These are phyloP conservation scores for Spathaspora jeffriesii DNA, from an alignment of 1,139 yeast genomes.

Conservation along the genomic window DNA sequence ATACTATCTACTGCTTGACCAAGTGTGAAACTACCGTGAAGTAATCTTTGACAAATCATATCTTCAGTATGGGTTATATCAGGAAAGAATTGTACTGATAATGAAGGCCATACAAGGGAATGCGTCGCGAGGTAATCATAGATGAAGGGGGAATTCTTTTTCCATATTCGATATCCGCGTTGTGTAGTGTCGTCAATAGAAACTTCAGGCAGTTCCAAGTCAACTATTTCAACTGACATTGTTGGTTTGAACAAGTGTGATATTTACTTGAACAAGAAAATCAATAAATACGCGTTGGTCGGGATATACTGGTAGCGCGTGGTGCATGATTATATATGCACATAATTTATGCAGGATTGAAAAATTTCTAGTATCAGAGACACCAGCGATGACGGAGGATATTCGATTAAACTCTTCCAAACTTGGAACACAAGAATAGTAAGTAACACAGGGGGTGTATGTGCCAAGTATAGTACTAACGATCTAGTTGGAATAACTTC, in stretches of 20 bases:
- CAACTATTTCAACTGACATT: background rate
- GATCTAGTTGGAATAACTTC: conserved; percentile 77
- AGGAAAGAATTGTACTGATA: conserved; percentile 56
- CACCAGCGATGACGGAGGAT: conserved; percentile 39
- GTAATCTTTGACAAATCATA: conserved; percentile 30
- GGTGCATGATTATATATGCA: background rate
- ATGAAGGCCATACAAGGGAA: conserved; percentile 56
- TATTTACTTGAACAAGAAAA: background rate
- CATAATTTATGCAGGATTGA: background rate
- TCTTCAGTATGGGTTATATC: conserved; percentile 30
- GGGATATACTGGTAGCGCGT: background rate
- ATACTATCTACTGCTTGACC: conserved; percentile 44
- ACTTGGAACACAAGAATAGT: conserved; percentile 78
- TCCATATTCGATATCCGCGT: conserved; percentile 48
- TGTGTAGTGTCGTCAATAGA: conserved; percentile 28
- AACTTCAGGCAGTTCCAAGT: conserved; percentile 5
- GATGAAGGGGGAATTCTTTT: conserved; percentile 53
- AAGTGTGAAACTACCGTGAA: conserved; percentile 44
- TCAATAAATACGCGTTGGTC: background rate
- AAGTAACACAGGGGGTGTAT: conserved; percentile 29
- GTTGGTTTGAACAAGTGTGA: background rate
- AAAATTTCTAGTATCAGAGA: background rate
- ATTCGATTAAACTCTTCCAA: conserved; percentile 67
- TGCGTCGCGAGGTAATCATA: conserved; percentile 53
- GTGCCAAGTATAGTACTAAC: conserved; percentile 1